Base-by-base conservation (phyloP, 1,284 basidiomycete genomes). In the Phylloporus sp. region DNA sequence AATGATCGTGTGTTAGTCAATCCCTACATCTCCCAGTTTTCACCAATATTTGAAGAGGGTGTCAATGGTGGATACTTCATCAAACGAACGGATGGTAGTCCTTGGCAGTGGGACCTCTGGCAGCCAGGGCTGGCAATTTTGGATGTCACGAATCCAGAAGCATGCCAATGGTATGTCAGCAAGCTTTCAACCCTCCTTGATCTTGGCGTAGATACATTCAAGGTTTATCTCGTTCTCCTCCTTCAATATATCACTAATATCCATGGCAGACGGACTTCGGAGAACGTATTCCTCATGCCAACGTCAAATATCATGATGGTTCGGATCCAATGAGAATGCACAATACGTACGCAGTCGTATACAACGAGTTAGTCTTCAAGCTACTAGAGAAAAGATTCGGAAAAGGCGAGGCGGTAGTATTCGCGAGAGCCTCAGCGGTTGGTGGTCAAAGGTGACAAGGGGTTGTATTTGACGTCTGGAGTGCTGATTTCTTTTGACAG, bases 71-170 rank as follows among this genome's bases (percentile, higher is more conserved):
- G 88, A 0, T 93, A 88, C 75, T 88, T 92, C 69, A 89, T 94
- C 78, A 90, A 91, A 75, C 82, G 91, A 47, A 89, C 76, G 59
- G 88, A 92, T 74, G 91, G 90, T 39, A 86, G 86, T 17, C 86
- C 89, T 27, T 93, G 91, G 91, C 92, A 93, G 74, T 91, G 90
- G 89, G 89, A 92, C 74, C 80, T 90, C 29, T 92, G 91, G 91
- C 91, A 92, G 74, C 89, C 91, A 12, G 85, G 91, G 37, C 82
- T 93, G 67, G 91, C 89, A 15, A 80, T 92, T 57, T 84, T 93
- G 59, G 91, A 92, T 75, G 82, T 91, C 66, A 92, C 91, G n/a
- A 92, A 92, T 77, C 90, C 91, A 8, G 85, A 79, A 12, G 91
- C 91, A 10, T 80, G 86, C 60, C 82, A 87, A 70, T 94, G 92